phyloP scores from a whole-genome alignment of 164 flowering plant genomes.

The Liquidambar formosana region DNA sequence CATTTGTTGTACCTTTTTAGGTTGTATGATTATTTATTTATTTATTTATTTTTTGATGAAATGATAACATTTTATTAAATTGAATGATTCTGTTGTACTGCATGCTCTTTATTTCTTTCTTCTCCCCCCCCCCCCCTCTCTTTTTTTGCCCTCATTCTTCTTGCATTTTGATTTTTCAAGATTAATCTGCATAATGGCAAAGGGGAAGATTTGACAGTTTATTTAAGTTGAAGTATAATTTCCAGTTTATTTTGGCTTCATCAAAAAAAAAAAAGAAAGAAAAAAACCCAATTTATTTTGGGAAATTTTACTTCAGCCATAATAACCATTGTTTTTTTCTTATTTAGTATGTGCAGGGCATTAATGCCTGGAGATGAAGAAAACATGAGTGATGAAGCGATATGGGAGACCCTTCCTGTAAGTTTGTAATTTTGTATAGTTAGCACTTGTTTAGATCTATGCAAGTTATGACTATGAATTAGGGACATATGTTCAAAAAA shows the following conservation, averaged over 20 bases:
- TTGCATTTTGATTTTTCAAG: neutral
- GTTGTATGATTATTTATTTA: too few species aligned
- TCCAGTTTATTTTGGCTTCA: too few species aligned
- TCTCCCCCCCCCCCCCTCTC: too few species aligned
- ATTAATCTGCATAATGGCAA: too few species aligned
- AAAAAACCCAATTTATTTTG: neutral
- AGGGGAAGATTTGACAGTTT: too few species aligned
- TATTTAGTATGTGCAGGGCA: constrained; percentile 47
- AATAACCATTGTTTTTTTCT: constrained; percentile 6
- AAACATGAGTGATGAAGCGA: constrained; percentile 43
- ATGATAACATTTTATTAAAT: too few species aligned
- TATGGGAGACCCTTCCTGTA: constrained; percentile 57
- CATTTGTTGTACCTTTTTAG: neutral
- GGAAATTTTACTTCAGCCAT: neutral
- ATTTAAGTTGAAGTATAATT: too few species aligned
- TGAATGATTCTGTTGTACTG: too few species aligned
- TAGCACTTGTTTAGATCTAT: neutral
- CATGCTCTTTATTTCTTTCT: too few species aligned
- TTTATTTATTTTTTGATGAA: too few species aligned
- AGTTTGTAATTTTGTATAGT: constrained; percentile 14
- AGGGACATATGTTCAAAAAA: neutral
- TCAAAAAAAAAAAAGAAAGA: too few species aligned
- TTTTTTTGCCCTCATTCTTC: too few species aligned
- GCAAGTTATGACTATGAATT: neutral
- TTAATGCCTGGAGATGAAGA: constrained; percentile 56